A percentile compares a stretch with the other conserved stretches of the same genome.
These are phyloP conservation scores for Albugo candida DNA, from an alignment of 352 stramenopile genomes.

Conservation along the genomic window DNA sequence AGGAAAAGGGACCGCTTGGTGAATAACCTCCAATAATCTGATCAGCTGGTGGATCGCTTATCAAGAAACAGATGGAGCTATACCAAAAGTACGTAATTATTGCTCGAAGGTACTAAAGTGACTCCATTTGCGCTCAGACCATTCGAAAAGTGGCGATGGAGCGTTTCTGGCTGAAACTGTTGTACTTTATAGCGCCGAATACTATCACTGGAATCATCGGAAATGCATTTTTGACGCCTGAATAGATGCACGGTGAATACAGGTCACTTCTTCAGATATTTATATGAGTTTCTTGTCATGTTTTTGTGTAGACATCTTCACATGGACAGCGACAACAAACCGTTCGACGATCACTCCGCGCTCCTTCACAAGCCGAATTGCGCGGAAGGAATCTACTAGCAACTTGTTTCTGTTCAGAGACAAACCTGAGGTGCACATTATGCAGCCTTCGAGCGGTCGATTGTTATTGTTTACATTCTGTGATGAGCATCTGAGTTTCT, in stretches of 20 bases:
- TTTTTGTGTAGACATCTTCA: slow-evolving; percentile 12
- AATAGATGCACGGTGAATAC: slow-evolving; percentile 82
- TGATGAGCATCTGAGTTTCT: too few species aligned
- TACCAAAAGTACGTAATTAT: slow-evolving; percentile 28
- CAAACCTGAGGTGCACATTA: slow-evolving; percentile 35
- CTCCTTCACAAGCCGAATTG: slow-evolving; percentile 24
- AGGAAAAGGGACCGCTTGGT: slow-evolving; percentile 64
- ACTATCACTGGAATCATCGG: slow-evolving; percentile 82
- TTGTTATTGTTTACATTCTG: too few species aligned
- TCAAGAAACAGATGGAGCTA: slow-evolving; percentile 53
- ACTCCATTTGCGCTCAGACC: slow-evolving; percentile 30
- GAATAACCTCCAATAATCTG: slow-evolving; percentile 70
- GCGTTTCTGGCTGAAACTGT: slow-evolving; percentile 45
- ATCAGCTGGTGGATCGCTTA: slow-evolving; percentile 30
- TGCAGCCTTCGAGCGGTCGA: too few species aligned
- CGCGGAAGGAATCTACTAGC: slow-evolving; percentile 2
- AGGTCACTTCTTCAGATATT: slow-evolving; percentile 19
- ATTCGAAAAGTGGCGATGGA: slow-evolving; percentile 60
- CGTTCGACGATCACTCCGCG: slow-evolving; percentile 44
- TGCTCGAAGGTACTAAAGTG: not conserved
- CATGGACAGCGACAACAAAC: slow-evolving; percentile 38
- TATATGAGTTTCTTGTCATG: not conserved
- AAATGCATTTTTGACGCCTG: slow-evolving; percentile 55
- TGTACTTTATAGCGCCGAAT: slow-evolving; percentile 86
- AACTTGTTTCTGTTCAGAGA: slow-evolving; percentile 43